Evolutionary conservation across 345 rosid genomes (phyloP).

Genomic region (Syzygium grande): DNA sequence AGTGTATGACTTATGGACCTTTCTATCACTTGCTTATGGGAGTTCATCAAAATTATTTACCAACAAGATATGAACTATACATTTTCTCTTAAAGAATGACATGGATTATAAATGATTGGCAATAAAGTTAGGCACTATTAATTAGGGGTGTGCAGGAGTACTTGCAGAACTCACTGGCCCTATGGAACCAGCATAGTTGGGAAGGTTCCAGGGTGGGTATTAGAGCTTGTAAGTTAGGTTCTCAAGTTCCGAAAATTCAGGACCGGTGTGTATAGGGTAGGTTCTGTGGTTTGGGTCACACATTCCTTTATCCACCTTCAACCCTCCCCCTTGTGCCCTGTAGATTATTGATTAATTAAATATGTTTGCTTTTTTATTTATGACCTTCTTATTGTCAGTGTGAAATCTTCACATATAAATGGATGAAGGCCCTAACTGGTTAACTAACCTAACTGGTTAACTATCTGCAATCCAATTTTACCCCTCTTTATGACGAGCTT

Average conservation of each 20-base stretch:
- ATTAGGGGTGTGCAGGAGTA: neutral
- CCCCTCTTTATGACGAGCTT: neutral
- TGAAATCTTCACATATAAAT: neutral
- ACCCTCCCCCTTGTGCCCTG: neutral
- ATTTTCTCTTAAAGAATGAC: neutral
- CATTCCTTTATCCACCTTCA: neutral
- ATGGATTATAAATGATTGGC: neutral
- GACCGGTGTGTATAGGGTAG: neutral
- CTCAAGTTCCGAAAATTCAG: neutral
- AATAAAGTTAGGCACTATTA: neutral
- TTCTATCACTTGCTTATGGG: neutral
- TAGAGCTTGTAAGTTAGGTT: neutral
- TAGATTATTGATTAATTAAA: neutral
- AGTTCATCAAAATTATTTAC: neutral
- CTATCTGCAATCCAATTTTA: neutral
- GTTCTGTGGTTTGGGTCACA: neutral
- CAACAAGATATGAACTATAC: neutral
- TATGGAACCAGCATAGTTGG: neutral
- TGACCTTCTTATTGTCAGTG: neutral
- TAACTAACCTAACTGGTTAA: neutral
- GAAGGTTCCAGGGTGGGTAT: neutral
- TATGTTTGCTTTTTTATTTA: neutral
- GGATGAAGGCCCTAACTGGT: neutral
- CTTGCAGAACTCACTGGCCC: neutral
- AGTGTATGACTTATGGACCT: neutral